Percentiles rank a stretch among this genome's conserved stretches.
Conservation (phyloP, 495 filamentous ascomycete genomes). For the Penicillium nucicola region DNA sequence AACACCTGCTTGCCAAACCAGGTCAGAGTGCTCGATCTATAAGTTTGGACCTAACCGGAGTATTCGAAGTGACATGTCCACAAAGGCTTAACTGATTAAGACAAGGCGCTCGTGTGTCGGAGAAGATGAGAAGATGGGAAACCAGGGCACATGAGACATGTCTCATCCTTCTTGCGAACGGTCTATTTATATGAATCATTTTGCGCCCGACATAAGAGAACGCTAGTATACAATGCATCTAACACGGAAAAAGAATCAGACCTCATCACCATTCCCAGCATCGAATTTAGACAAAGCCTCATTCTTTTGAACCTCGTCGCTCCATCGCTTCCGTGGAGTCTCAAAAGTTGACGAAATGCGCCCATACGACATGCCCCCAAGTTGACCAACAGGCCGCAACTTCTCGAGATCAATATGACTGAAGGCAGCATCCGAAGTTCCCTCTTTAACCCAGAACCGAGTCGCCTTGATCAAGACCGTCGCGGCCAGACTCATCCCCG, state of each 20-base stretch:
- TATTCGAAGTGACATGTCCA: too few relatives aligned
- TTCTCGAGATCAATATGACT: slow-evolving; percentile 68
- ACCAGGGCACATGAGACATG: too few relatives aligned
- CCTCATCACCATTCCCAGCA: slow-evolving; percentile 17
- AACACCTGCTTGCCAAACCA: too few relatives aligned
- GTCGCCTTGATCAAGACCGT: slow-evolving; percentile 75
- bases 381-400: slow-evolving; percentile 64
- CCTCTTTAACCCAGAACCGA: slow-evolving; percentile 79
- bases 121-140: too few relatives aligned
- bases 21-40: too few relatives aligned
- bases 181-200: not conserved
- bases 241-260: not conserved
- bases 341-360: slow-evolving; percentile 63
- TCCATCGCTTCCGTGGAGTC: slow-evolving; percentile 64
- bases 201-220: too few relatives aligned
- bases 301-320: slow-evolving; percentile 44
- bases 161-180: not conserved
- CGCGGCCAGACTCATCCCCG: slow-evolving; percentile 67
- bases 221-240: too few relatives aligned
- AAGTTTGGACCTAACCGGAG: too few relatives aligned
- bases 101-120: too few relatives aligned
- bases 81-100: too few relatives aligned
- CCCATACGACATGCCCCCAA: slow-evolving; percentile 80
- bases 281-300: slow-evolving; percentile 39
- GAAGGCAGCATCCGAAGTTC: slow-evolving; percentile 68